Conservation (phyloP, 352 stramenopile genomes). For the Phytophthora uliginosa region DNA sequence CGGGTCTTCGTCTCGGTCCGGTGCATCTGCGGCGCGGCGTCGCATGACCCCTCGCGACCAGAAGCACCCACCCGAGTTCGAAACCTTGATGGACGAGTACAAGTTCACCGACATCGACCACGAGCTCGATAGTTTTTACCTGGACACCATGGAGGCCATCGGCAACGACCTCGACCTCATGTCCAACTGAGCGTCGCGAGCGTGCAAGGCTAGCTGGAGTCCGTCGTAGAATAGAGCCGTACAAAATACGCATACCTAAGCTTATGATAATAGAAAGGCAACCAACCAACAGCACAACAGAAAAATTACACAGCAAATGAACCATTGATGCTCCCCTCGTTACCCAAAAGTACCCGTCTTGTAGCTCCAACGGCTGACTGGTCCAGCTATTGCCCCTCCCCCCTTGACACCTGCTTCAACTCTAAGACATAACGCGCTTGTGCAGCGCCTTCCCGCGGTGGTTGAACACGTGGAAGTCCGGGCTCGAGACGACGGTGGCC, state of each 20-base stretch:
- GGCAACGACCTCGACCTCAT: slow-evolving; percentile 69
- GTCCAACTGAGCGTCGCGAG: slow-evolving; percentile 52
- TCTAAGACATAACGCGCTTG: slow-evolving; percentile 66
- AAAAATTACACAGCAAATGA: slow-evolving; percentile 20
- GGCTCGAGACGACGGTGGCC: slow-evolving; percentile 66
- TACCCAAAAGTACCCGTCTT: slow-evolving; percentile 12
- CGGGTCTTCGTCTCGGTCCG: slow-evolving; percentile 10
- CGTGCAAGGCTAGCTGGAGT: slow-evolving; percentile 8
- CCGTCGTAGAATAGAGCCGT: slow-evolving; percentile 34
- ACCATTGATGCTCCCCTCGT: neutral
- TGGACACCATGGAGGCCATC: slow-evolving; percentile 76
- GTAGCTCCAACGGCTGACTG: neutral
- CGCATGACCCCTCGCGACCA: slow-evolving; percentile 47
- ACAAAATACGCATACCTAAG: slow-evolving; percentile 24
- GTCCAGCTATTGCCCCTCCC: slow-evolving; percentile 1
- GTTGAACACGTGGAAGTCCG: slow-evolving; percentile 88
- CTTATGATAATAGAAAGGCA: slow-evolving; percentile 35
- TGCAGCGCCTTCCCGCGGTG: slow-evolving; percentile 81
- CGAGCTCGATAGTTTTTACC: slow-evolving; percentile 87
- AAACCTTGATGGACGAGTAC: slow-evolving; percentile 81
- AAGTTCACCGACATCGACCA: slow-evolving; percentile 86
- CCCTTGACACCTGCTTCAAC: neutral
- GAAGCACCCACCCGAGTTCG: slow-evolving; percentile 71
- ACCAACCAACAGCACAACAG: slow-evolving; percentile 1
- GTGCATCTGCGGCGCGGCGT: slow-evolving; percentile 10